phyloP scores from a whole-genome alignment of 1,284 basidiomycete genomes.

The Austroboletus novae-zelandiae region DNA sequence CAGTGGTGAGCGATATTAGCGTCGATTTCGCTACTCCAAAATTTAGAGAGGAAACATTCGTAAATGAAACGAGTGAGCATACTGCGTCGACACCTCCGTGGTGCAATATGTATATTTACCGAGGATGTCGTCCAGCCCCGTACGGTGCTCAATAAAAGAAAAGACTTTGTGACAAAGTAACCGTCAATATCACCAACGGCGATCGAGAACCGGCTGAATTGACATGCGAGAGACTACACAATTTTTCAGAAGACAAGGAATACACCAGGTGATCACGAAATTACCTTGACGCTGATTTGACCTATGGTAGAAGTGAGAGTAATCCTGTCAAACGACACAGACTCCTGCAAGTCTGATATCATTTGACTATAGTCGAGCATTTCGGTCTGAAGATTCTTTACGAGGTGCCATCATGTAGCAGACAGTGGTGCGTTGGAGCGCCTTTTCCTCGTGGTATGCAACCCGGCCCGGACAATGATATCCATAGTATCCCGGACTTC shows the following conservation, averaged over 20 bases:
- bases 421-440: conserved; percentile 34
- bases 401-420: conserved; percentile 27
- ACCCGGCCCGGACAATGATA: conserved; percentile 37
- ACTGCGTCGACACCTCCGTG: conserved; percentile 25
- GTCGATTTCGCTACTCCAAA: conserved; percentile 29
- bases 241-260: background rate
- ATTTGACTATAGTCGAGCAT: conserved; percentile 35
- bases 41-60: conserved; percentile 4
- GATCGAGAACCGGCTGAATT: conserved; percentile 30
- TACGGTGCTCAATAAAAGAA: conserved; percentile 36
- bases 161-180: conserved; percentile 35
- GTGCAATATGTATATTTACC: conserved; percentile 35
- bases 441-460: conserved; percentile 25
- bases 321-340: conserved; percentile 25
- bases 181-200: conserved; percentile 41
- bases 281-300: conserved; percentile 26
- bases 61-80: conserved; percentile 8
- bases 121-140: conserved; percentile 38
- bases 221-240: conserved; percentile 35
- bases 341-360: conserved; percentile 29
- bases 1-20: conserved; percentile 30
- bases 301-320: no score
- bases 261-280: conserved; percentile 24
- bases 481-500: conserved; percentile 26
- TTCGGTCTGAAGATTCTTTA: conserved; percentile 36